These are phyloP conservation scores for Exidia glandulosa DNA, from an alignment of 768 basidiomycete species.

Conservation along the genomic window DNA sequence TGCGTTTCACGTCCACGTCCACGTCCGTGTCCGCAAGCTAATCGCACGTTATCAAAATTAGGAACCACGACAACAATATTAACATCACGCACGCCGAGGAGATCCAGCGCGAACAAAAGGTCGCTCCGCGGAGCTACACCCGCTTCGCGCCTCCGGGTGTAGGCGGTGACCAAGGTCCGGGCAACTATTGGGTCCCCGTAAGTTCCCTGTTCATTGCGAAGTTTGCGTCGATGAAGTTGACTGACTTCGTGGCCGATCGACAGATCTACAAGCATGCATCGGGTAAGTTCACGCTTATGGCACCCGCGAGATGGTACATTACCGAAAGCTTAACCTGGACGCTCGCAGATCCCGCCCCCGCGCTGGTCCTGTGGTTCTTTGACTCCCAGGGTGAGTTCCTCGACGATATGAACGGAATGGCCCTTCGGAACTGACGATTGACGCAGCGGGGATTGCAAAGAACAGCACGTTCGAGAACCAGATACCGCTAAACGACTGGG, in stretches of 20 bases:
- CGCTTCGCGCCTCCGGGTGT: conserved; percentile 46
- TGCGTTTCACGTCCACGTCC: conserved; percentile 19
- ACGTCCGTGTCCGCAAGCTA: background rate
- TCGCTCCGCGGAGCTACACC: conserved; percentile 52
- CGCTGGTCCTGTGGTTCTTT: conserved; percentile 64
- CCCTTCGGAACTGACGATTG: background rate
- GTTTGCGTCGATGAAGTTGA: background rate
- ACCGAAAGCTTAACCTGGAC: background rate
- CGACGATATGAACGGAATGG: background rate
- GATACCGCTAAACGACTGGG: conserved; percentile 50
- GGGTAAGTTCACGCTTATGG: conserved; percentile 18
- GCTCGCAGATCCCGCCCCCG: conserved; percentile 35
- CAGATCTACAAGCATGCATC: conserved; percentile 27
- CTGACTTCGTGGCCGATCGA: too few relatives aligned
- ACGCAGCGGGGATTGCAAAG: background rate
- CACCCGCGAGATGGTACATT: background rate
- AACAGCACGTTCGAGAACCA: conserved; percentile 16
- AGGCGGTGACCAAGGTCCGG: conserved; percentile 53
- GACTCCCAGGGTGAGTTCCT: conserved; percentile 49
- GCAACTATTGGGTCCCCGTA: conserved; percentile 73
- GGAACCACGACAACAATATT: conserved; percentile 66
- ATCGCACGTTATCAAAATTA: background rate
- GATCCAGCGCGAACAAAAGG: conserved; percentile 46
- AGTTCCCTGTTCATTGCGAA: conserved; percentile 5
- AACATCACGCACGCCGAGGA: conserved; percentile 66